phyloP scores from a whole-genome alignment of 2,329 filamentous ascomycete genomes.

The Sclerotinia sclerotiorum region DNA sequence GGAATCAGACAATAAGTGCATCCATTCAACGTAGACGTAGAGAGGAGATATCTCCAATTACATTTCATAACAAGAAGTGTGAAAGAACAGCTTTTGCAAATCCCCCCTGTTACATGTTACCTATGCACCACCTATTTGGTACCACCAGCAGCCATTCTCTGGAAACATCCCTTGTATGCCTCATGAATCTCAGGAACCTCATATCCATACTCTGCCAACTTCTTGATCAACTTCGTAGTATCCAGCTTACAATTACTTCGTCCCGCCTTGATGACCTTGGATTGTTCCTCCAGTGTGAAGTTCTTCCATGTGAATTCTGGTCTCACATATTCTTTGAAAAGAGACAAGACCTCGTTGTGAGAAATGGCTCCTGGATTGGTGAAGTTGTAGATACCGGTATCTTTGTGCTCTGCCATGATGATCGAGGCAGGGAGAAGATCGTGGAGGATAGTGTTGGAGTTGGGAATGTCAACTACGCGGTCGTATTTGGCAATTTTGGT shows the following conservation, averaged over 20 bases:
- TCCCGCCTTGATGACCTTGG: slow-evolving; percentile 65
- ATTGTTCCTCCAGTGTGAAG: slow-evolving; percentile 65
- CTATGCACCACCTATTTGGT: slow-evolving; percentile 45
- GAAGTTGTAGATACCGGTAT: slow-evolving; percentile 67
- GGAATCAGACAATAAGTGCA: neutral
- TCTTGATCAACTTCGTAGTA: slow-evolving; percentile 58
- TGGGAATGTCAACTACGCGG: slow-evolving; percentile 65
- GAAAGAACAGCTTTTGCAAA: slow-evolving; percentile 25
- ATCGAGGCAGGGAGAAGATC: slow-evolving; percentile 63
- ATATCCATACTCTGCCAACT: slow-evolving; percentile 59
- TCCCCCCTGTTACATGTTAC: neutral
- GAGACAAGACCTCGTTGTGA: slow-evolving; percentile 65
- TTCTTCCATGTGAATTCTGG: slow-evolving; percentile 63
- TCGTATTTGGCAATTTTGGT: slow-evolving; percentile 68
- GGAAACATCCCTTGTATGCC: slow-evolving; percentile 62
- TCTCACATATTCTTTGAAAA: slow-evolving; percentile 64
- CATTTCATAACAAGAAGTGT: neutral
- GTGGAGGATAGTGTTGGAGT: slow-evolving; percentile 65
- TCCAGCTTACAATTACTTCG: slow-evolving; percentile 67
- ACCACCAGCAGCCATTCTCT: slow-evolving; percentile 60
- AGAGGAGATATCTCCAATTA: neutral
- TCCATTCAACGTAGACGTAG: neutral
- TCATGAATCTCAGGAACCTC: slow-evolving; percentile 61
- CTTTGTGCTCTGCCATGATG: slow-evolving; percentile 58
- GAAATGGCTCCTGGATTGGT: slow-evolving; percentile 69